Evolutionary conservation across 345 rosid genomes (phyloP), one percentile per base, ranked within the genome.

Genomic region (Sonneratia caseolaris): DNA sequence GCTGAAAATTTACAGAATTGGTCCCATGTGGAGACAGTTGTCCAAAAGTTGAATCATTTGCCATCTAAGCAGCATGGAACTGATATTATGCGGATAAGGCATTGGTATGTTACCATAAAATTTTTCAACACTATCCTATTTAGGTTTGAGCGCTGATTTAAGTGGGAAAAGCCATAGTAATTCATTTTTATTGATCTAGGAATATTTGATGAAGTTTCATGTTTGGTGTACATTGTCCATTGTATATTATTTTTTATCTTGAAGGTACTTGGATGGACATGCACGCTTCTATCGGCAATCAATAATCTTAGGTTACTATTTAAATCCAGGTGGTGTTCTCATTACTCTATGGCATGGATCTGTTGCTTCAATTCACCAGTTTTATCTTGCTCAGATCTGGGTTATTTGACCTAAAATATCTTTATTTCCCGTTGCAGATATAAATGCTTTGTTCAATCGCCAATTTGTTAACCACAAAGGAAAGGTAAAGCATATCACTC

Each of bases 51-150:
- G 77, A 94, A 91, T 76, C 68, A 67, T 36, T 79, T 89, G 69
- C 97, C 98, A 68, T 81, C 85, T 27, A 88, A 88, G 74, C 96
- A 87, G 79, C 94, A 86, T 70, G 92, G 94, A 74, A 86, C 96
- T 73, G 88, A 90, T 82, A 81, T 94, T 71, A 91, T 87, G 94
- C 95, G 98, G 74, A 88, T 91, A 72, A 82, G 96, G 73, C 92
- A 80, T 64, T 85, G 91, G 98, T 91, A 84, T 42, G 86, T 70
- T 71, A 70, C 65, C 62, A 42, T 9, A 1, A 40, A 68, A 68
- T 1, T 62, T 76, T 37, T 10, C 45, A 73, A 53, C 14, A 8
- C 45, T 21, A 12, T 35, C 38, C 10, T 62, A 22, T 32, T 35
- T 27, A 13, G 38, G n/a, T 32, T 35, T 35, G 38, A 62, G 15